Base-by-base conservation (phyloP, 1,139 yeast species). In the Barnettozyma hawaiiensis region DNA sequence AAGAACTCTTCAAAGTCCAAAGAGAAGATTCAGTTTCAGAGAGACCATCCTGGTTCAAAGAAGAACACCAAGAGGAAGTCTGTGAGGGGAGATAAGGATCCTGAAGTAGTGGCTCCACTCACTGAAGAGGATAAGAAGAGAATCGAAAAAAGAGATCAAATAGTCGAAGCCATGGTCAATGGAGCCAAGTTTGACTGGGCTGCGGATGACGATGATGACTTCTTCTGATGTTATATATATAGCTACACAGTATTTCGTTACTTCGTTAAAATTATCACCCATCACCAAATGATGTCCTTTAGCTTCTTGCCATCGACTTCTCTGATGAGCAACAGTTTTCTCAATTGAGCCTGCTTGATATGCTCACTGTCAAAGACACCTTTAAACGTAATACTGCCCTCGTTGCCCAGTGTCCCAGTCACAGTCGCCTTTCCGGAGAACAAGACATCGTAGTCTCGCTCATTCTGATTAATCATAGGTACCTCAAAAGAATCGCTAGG, bases 281-380 rank as follows among this genome's bases (percentile, higher is more conserved):
- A 12, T 31, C 28, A 42, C 59, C 59, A 54, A 24, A 55, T 39
- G 2, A 48, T 35, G 11, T 42, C 45, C 27, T 50, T 45, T 10
- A 35, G 42, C 21, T 49, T 47, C 32, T 51, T 45, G 1, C 57
- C 57, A 3, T 48, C 40, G 2, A 45, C 42, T 2, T 32, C 38
- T 16, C 31, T 44, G 10, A 51, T 43, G 33, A 55, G 36, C 35
- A 51, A 49, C 0, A 54, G 54, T 7, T 47, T 46, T 2, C 28
- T 20, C 5, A 55, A 35, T 10, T 47, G 47, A 4, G 56, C 58
- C 21, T 53, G 56, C n/a, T 50, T 55, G 10, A 42, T 35, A 42
- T 55, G 58, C 20, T 54, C 59, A 21, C 49, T 44, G 31, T 52
- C 56, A 29, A 53, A 55, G 7, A 47, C 45, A 4, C 59, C 59